Evolutionary conservation across 805 yeast genomes (phyloP).

Genomic region (Candida sithepensis): DNA sequence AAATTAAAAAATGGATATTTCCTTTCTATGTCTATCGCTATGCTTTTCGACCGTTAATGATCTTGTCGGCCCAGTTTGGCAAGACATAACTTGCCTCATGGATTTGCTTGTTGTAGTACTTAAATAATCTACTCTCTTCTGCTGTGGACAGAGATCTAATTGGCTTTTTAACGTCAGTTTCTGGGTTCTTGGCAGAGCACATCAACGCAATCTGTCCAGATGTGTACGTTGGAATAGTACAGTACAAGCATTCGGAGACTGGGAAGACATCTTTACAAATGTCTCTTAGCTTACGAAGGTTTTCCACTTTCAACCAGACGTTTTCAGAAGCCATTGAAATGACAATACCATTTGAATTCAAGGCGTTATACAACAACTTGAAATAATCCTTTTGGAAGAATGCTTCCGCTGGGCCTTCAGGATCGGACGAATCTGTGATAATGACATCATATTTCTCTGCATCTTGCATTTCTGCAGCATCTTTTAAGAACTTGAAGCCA

Average conservation of each 20-base stretch:
- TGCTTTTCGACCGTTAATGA: conserved; percentile 16
- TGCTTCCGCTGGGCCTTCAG: conserved; percentile 90
- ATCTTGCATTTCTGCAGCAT: conserved; percentile 32
- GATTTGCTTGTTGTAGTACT: conserved; percentile 62
- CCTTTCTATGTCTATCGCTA: neutral
- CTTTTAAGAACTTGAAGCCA: conserved; percentile 92
- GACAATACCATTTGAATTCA: conserved; percentile 38
- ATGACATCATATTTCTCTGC: conserved; percentile 68
- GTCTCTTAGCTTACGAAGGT: conserved; percentile 43
- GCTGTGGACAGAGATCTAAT: conserved; percentile 40
- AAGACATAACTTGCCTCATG: conserved; percentile 73
- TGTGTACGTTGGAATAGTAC: conserved; percentile 84
- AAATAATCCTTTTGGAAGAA: conserved; percentile 80
- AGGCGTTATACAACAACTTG: conserved; percentile 58
- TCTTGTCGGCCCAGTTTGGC: conserved; percentile 68
- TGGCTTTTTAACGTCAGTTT: conserved; percentile 48
- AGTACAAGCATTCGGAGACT: conserved; percentile 63
- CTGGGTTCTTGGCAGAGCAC: conserved; percentile 59
- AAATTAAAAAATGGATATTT: too few species aligned
- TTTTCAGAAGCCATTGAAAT: conserved; percentile 83
- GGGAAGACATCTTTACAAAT: conserved; percentile 56
- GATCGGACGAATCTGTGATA: conserved; percentile 90
- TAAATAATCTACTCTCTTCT: conserved; percentile 47
- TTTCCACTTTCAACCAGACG: conserved; percentile 66
- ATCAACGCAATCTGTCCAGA: conserved; percentile 84